Conservation (phyloP, 768 basidiomycete species). For the Megacollybia marginata region DNA sequence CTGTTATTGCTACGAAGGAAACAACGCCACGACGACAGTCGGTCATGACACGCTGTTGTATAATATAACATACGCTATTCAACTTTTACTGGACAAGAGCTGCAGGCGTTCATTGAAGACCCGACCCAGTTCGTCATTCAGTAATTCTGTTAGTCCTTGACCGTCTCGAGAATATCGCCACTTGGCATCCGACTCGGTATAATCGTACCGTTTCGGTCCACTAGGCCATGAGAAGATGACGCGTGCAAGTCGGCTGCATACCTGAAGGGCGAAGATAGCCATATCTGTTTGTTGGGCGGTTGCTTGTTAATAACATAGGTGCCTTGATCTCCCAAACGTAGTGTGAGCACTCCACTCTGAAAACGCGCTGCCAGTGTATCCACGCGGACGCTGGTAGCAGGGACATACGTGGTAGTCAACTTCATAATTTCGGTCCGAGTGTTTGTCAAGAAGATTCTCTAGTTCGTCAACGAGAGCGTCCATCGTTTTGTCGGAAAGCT, state of each 20-base stretch:
- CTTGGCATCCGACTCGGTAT: constrained; percentile 38
- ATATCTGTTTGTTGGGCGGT: constrained; percentile 95
- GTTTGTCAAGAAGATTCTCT: constrained; percentile 61
- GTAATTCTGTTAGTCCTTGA: constrained; percentile 46
- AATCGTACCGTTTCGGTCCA: constrained; percentile 92
- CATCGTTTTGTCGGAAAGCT: constrained; percentile 72
- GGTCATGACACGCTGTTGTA: not conserved
- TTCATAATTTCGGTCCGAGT: constrained; percentile 54
- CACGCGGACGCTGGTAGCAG: not conserved
- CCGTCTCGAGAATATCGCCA: constrained; percentile 80
- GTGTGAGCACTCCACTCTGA: constrained; percentile 88
- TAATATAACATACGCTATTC: not conserved
- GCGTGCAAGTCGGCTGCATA: constrained; percentile 21
- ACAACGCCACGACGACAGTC: constrained; percentile 8
- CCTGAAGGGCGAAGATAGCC: constrained; percentile 89
- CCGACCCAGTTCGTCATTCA: constrained; percentile 62
- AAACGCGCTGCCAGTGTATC: not conserved
- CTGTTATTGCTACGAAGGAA: constrained; percentile 58
- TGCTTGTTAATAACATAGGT: constrained; percentile 98
- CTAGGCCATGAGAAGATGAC: constrained; percentile 28
- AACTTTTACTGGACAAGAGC: constrained; percentile 1
- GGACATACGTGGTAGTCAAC: constrained; percentile 80
- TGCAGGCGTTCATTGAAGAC: constrained; percentile 26
- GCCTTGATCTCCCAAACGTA: constrained; percentile 65
- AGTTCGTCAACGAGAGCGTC: constrained; percentile 64